Evolutionary conservation across 148 eudicot genomes (phyloP).

Genomic region (Heliamphora exappendiculata): DNA sequence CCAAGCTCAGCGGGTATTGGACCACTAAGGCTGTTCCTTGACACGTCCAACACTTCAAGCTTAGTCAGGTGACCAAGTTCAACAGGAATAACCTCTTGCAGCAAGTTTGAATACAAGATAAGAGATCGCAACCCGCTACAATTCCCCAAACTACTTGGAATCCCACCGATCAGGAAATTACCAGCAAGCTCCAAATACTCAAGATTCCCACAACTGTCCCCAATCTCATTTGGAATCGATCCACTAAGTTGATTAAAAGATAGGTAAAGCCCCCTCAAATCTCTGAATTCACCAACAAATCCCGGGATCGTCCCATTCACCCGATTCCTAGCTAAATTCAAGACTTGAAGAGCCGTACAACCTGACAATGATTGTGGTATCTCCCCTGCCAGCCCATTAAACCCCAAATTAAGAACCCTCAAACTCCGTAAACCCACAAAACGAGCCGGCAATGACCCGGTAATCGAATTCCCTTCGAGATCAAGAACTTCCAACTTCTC

Average conservation of each 20-base stretch:
- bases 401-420: slow-evolving; percentile 54
- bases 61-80: slow-evolving; percentile 33
- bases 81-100: slow-evolving; percentile 38
- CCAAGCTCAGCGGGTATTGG: slow-evolving; percentile 34
- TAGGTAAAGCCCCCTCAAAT: slow-evolving; percentile 47
- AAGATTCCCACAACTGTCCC: slow-evolving; percentile 41
- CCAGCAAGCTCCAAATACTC: slow-evolving; percentile 51
- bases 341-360: slow-evolving; percentile 33
- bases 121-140: slow-evolving; percentile 37
- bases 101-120: slow-evolving; percentile 36
- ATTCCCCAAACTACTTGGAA: slow-evolving; percentile 38
- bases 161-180: slow-evolving; percentile 27
- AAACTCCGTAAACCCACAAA: slow-evolving; percentile 34
- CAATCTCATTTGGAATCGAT: slow-evolving; percentile 42
- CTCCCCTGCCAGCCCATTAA: slow-evolving; percentile 45
- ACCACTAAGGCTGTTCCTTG: slow-evolving; percentile 39
- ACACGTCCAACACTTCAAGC: slow-evolving; percentile 35
- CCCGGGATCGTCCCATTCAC: slow-evolving; percentile 47
- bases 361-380: slow-evolving; percentile 43
- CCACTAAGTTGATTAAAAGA: slow-evolving; percentile 48
- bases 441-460: slow-evolving; percentile 27
- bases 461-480: slow-evolving; percentile 41
- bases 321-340: slow-evolving; percentile 59
- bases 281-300: slow-evolving; percentile 36
- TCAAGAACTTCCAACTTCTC: slow-evolving; percentile 51